Evolutionary conservation across 148 eudicot genomes (phyloP).

Genomic region (Mesembryanthemum crystallinum): DNA sequence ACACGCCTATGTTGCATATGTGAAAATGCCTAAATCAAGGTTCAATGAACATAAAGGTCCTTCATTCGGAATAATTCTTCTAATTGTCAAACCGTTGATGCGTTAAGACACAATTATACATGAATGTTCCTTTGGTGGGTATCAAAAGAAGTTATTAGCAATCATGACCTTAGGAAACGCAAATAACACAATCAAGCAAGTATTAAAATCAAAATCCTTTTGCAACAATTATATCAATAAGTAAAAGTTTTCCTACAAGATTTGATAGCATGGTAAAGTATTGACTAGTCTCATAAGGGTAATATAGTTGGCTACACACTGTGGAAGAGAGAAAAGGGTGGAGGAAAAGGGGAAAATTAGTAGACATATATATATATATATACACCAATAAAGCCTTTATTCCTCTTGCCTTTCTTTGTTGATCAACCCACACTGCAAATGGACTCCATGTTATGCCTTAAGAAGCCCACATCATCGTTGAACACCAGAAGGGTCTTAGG

Average conservation of each 20-base stretch:
- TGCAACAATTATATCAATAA: neutral
- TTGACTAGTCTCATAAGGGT: neutral
- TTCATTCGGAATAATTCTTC: too few species aligned
- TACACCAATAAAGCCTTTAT: slow-evolving; percentile 36
- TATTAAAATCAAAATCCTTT: neutral
- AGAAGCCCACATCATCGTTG: slow-evolving; percentile 38
- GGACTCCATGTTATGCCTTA: slow-evolving; percentile 33
- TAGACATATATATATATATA: neutral
- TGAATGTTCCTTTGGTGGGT: too few species aligned
- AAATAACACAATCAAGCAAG: neutral
- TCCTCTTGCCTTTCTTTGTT: slow-evolving; percentile 31
- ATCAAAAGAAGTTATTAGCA: neutral
- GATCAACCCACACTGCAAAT: slow-evolving; percentile 39
- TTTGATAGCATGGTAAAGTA: neutral
- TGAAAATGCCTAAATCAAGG: neutral
- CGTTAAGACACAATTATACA: too few species aligned
- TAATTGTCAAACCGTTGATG: too few species aligned
- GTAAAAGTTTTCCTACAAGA: neutral
- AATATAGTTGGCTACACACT: too few species aligned
- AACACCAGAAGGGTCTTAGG: slow-evolving; percentile 33
- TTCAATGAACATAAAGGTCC: too few species aligned
- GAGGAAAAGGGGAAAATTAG: neutral
- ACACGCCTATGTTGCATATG: too few species aligned
- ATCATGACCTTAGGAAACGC: neutral
- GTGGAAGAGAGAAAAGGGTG: too few species aligned